Evolutionary conservation across 163 green algal species (phyloP).

Genomic region (Scenedesmus sp.): DNA sequence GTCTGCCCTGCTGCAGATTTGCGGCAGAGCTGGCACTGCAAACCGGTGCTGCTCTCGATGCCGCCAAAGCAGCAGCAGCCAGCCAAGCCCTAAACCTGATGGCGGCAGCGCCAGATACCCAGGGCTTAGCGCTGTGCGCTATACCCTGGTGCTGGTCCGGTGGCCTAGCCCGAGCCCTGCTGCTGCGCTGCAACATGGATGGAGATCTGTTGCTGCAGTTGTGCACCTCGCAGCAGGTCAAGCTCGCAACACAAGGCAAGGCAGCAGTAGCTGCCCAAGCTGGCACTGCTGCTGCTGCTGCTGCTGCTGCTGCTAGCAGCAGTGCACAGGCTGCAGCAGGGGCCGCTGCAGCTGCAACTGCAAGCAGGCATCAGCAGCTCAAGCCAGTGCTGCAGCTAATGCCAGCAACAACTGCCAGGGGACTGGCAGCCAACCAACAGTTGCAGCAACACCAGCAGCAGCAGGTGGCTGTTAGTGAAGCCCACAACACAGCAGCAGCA

Average conservation of each 20-base stretch:
- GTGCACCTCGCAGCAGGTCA: slow-evolving; percentile 5
- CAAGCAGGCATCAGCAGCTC: not conserved
- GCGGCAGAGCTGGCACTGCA: not conserved
- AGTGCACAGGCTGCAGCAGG: not conserved
- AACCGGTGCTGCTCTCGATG: not conserved
- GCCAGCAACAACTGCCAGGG: not conserved
- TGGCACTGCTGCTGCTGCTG: too few relatives aligned
- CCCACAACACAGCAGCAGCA: not conserved
- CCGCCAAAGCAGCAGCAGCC: slow-evolving; percentile 3
- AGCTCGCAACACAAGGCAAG: slow-evolving; percentile 3
- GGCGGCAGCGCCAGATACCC: slow-evolving; percentile 43
- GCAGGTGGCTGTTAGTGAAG: too few relatives aligned
- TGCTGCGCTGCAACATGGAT: slow-evolving; percentile 34
- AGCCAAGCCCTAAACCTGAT: slow-evolving; percentile 25
- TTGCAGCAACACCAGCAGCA: slow-evolving; percentile 1
- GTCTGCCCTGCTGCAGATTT: not conserved
- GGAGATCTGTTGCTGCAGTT: slow-evolving; percentile 48
- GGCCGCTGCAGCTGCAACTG: not conserved
- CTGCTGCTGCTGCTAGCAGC: not conserved
- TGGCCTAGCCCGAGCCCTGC: not conserved
- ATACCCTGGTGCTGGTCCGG: slow-evolving; percentile 46
- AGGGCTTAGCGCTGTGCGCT: slow-evolving; percentile 12
- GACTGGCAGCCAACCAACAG: too few relatives aligned
- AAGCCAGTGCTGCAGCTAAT: not conserved
- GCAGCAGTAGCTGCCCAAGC: not conserved